phyloP scores from a whole-genome alignment of 768 basidiomycete species.

The Asterophora parasitica region DNA sequence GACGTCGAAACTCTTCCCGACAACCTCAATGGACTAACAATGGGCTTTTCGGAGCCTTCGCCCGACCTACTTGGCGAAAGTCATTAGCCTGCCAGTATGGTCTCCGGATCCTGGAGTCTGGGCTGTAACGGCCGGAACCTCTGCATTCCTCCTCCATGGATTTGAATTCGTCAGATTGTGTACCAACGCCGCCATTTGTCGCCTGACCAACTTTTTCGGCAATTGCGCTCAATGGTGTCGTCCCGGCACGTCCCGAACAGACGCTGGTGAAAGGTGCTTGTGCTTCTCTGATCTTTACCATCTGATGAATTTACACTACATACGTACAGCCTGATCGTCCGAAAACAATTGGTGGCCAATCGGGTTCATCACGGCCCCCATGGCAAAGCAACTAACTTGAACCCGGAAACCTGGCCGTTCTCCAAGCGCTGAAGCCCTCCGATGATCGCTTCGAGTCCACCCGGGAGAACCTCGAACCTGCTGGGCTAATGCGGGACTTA shows the following conservation, averaged over 20 bases:
- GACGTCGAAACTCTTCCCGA: no score
- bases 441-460: constrained; percentile 38
- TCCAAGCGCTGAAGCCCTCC: constrained; percentile 38
- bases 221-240: no score
- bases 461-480: constrained; percentile 33
- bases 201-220: no score
- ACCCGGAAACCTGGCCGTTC: constrained; percentile 36
- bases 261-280: neutral
- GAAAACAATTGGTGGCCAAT: no score
- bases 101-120: neutral
- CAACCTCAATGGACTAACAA: no score
- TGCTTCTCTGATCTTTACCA: no score
- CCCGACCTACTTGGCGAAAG: no score
- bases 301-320: neutral
- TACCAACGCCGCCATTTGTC: no score
- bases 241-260: neutral
- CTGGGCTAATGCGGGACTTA: constrained; percentile 33
- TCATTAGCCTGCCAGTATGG: no score
- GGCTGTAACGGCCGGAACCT: neutral
- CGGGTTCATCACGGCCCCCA: no score
- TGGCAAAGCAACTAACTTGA: constrained; percentile 28
- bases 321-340: neutral
- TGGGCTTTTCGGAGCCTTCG: no score
- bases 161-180: no score
- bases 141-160: neutral